These are phyloP conservation scores for Neurospora pannonica DNA, from an alignment of 495 filamentous ascomycete genomes.

Conservation along the genomic window DNA sequence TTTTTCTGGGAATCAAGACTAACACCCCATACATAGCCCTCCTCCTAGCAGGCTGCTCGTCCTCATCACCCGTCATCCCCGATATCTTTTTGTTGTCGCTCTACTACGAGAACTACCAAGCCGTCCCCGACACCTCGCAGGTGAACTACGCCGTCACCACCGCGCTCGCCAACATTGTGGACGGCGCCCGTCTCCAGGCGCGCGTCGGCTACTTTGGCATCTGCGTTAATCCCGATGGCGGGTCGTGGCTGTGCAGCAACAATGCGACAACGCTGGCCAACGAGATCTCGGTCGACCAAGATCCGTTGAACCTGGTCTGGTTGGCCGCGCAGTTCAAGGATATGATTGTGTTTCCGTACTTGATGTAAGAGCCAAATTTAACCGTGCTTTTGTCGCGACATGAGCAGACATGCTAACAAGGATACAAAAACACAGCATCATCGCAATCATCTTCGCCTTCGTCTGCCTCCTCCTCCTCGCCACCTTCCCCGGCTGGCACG, in stretches of 20 bases:
- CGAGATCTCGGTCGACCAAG: constrained; percentile 58
- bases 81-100: constrained; percentile 72
- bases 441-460: constrained; percentile 74
- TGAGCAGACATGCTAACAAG: too few species aligned
- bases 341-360: constrained; percentile 71
- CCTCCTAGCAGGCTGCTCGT: constrained; percentile 70
- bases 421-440: constrained; percentile 42
- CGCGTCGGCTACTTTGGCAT: constrained; percentile 66
- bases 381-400: too few species aligned
- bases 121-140: constrained; percentile 63
- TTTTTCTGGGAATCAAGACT: background rate
- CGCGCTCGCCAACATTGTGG: constrained; percentile 67
- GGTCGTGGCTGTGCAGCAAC: constrained; percentile 63
- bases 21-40: constrained; percentile 42
- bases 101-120: constrained; percentile 59
- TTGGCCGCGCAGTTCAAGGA: constrained; percentile 70
- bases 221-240: constrained; percentile 65
- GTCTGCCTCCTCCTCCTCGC: constrained; percentile 65
- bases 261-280: constrained; percentile 67
- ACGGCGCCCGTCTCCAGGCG: constrained; percentile 53
- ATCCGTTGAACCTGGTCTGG: constrained; percentile 76
- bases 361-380: constrained; percentile 52
- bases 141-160: constrained; percentile 73
- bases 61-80: constrained; percentile 64
- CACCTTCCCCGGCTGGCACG: constrained; percentile 76